Evolutionary conservation across 2,329 filamentous ascomycete species (phyloP).

Genomic region (Claviceps quebecensis): DNA sequence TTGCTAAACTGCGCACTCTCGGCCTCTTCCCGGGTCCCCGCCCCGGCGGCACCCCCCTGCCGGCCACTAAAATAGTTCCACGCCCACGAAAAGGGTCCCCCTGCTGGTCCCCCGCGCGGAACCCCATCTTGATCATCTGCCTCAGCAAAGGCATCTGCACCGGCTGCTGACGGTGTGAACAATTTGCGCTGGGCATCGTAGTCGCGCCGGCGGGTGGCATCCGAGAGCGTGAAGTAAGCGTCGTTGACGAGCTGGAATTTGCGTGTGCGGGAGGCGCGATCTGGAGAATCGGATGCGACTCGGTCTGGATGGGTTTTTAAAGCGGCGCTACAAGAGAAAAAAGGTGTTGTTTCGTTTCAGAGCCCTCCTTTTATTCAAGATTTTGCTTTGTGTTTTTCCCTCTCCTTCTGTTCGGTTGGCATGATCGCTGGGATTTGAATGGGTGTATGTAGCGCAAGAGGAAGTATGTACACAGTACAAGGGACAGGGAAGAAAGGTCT

Average conservation of each 20-base stretch:
- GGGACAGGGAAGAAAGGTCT: no score
- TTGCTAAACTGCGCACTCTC: constrained; percentile 76
- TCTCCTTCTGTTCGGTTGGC: background rate
- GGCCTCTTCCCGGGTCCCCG: constrained; percentile 34
- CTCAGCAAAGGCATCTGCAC: constrained; percentile 28
- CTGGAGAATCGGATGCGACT: constrained; percentile 68
- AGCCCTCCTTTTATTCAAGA: background rate
- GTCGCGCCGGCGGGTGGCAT: constrained; percentile 59
- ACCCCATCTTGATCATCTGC: constrained; percentile 23
- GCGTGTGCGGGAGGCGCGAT: constrained; percentile 67
- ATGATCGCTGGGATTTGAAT: background rate
- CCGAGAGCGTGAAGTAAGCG: constrained; percentile 83
- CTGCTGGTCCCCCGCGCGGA: constrained; percentile 15
- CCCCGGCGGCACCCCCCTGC: constrained; percentile 8
- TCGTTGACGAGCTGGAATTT: constrained; percentile 88
- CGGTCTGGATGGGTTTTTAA: constrained; percentile 90
- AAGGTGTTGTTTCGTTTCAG: no score
- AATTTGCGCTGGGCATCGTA: constrained; percentile 56
- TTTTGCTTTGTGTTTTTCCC: background rate
- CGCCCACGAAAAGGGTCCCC: constrained; percentile 61
- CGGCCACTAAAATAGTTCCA: constrained; percentile 43
- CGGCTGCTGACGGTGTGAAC: constrained; percentile 13
- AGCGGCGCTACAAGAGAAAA: constrained; percentile 46
- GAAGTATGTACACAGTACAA: no score
- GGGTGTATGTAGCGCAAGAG: background rate